phyloP scores from a whole-genome alignment of 2,329 filamentous ascomycete genomes.

The Emydomyces testavorans region DNA sequence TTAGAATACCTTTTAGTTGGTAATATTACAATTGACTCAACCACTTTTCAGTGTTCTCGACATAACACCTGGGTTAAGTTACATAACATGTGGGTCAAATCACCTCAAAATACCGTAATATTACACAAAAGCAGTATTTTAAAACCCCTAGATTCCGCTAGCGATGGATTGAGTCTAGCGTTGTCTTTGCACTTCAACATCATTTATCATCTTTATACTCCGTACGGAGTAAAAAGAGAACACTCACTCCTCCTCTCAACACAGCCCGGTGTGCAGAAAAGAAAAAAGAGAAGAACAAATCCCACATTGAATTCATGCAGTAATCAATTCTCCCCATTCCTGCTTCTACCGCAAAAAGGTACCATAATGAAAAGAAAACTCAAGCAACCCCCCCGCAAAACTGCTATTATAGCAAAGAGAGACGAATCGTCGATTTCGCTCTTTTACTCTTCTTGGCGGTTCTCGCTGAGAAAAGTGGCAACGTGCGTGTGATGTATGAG shows the following conservation, averaged over 20 bases:
- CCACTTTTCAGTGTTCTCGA: too few species aligned
- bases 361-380: constrained; percentile 81
- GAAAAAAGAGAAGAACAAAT: too few species aligned
- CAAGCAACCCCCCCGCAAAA: constrained; percentile 94
- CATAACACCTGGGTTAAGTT: too few species aligned
- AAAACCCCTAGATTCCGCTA: constrained; percentile 2
- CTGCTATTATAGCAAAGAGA: constrained; percentile 71
- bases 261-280: too few species aligned
- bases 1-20: too few species aligned
- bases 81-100: too few species aligned
- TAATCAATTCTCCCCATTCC: constrained; percentile 51
- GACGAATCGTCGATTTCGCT: constrained; percentile 90
- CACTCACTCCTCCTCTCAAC: too few species aligned
- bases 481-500: constrained; percentile 92
- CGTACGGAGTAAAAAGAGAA: too few species aligned
- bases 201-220: constrained; percentile 4
- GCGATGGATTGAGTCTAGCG: constrained; percentile 1
- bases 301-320: too few species aligned
- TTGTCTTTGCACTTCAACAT: neutral
- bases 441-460: constrained; percentile 56
- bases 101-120: too few species aligned
- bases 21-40: too few species aligned
- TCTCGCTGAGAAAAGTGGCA: constrained; percentile 84
- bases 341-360: constrained; percentile 58
- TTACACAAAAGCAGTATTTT: neutral